Percentiles rank a stretch among this genome's conserved stretches.
phyloP scores from a whole-genome alignment of 2,329 filamentous ascomycete genomes.

The Penicillium vulpinum region DNA sequence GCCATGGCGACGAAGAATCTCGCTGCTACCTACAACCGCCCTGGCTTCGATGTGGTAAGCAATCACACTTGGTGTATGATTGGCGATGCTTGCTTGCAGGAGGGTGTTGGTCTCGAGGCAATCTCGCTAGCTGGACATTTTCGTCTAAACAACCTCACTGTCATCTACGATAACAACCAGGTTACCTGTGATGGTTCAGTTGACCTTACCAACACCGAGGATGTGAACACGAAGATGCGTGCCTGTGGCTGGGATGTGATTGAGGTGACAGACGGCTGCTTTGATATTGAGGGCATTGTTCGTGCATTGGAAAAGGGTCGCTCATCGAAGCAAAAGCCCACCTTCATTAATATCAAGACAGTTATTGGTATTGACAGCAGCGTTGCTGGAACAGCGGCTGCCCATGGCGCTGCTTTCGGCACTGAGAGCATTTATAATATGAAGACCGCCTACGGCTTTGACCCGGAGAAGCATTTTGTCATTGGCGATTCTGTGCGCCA shows the following conservation, averaged over 20 bases:
- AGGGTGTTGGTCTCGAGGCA: slow-evolving; percentile 58
- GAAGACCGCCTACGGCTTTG: slow-evolving; percentile 54
- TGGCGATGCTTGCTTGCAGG: slow-evolving; percentile 58
- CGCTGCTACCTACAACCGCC: slow-evolving; percentile 55
- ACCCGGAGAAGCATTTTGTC: slow-evolving; percentile 51
- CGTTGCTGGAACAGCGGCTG: slow-evolving; percentile 49
- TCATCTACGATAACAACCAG: slow-evolving; percentile 62
- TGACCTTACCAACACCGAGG: slow-evolving; percentile 55
- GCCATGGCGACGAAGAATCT: slow-evolving; percentile 60
- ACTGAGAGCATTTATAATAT: slow-evolving; percentile 56
- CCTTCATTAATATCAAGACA: slow-evolving; percentile 60
- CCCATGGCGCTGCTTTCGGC: slow-evolving; percentile 61
- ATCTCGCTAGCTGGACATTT: slow-evolving; percentile 57
- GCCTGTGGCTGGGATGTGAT: slow-evolving; percentile 59
- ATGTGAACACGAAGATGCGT: slow-evolving; percentile 59
- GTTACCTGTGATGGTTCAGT: slow-evolving; percentile 59
- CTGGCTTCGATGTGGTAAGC: slow-evolving; percentile 50
- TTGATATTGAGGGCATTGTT: slow-evolving; percentile 52
- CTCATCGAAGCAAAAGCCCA: slow-evolving; percentile 50
- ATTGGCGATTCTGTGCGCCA: slow-evolving; percentile 49
- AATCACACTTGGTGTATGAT: slow-evolving; percentile 60
- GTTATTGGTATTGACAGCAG: slow-evolving; percentile 56
- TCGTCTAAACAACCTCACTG: slow-evolving; percentile 55
- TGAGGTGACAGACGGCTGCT: slow-evolving; percentile 55
- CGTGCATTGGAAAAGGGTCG: slow-evolving; percentile 50